A percentile compares a stretch with the other conserved stretches of the same genome.
These are phyloP conservation scores for Cocos nucifera DNA, from an alignment of 176 grass and related monocot genomes.

Conservation along the genomic window DNA sequence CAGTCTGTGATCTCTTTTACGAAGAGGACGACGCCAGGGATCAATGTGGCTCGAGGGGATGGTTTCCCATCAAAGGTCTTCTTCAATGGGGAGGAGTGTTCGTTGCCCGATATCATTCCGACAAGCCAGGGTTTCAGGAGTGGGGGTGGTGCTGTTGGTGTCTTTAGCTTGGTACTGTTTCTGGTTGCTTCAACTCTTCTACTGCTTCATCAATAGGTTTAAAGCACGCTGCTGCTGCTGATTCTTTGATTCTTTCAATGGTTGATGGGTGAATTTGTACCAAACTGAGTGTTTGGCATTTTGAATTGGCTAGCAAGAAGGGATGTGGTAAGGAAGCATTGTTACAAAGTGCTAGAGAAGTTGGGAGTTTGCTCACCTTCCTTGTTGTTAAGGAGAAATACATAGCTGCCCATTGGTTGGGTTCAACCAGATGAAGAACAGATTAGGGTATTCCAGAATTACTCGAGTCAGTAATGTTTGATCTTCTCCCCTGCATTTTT, in stretches of 20 bases:
- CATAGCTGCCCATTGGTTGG: neutral
- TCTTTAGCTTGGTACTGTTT: constrained; percentile 23
- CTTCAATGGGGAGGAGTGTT: constrained; percentile 82
- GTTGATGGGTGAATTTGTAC: constrained; percentile 5
- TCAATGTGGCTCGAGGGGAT: constrained; percentile 38
- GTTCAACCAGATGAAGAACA: neutral
- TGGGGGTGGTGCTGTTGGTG: constrained; percentile 1
- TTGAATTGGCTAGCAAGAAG: neutral
- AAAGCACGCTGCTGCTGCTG: constrained; percentile 12
- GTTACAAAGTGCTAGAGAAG: neutral
- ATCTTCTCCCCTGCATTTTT: neutral
- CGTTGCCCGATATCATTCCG: constrained; percentile 50
- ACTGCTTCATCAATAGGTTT: constrained; percentile 47
- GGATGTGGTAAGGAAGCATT: neutral
- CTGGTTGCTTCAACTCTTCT: constrained; percentile 34
- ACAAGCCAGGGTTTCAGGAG: constrained; percentile 35
- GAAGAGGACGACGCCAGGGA: constrained; percentile 36
- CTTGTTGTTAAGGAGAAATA: neutral
- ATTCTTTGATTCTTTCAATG: constrained; percentile 70
- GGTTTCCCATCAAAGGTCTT: constrained; percentile 62
- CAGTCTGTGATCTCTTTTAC: constrained; percentile 63
- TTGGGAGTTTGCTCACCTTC: neutral
- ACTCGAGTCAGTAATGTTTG: neutral
- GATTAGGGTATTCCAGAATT: neutral
- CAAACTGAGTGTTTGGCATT: constrained; percentile 23